Evolutionary conservation across 1,139 yeast species (phyloP).

Genomic region (Geotrichum bryndzae): DNA sequence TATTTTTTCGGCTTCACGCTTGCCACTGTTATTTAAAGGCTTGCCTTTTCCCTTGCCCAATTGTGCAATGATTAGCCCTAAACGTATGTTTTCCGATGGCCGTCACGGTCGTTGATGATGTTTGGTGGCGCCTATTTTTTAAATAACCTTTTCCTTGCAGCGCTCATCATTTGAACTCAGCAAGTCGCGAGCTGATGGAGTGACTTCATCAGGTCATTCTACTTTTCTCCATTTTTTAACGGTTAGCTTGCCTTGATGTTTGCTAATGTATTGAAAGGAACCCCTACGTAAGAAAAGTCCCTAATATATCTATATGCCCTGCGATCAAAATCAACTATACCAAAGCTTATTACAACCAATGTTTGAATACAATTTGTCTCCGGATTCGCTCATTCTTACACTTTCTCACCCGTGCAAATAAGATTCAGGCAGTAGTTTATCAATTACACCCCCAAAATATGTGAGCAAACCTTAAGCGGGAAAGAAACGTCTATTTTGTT

Average conservation of each 20-base stretch:
- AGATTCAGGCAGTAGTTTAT: too few species aligned
- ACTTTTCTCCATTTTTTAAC: background rate
- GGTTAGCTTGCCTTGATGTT: background rate
- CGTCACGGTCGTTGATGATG: too few species aligned
- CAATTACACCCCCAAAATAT: too few species aligned
- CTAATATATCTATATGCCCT: background rate
- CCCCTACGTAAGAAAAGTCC: background rate
- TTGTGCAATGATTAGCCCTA: background rate
- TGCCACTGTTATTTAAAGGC: background rate
- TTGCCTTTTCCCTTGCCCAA: too few species aligned
- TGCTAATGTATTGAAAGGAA: background rate
- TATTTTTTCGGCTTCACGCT: background rate
- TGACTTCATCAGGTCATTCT: background rate
- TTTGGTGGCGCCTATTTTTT: background rate
- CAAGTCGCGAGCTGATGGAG: background rate
- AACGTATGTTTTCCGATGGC: background rate
- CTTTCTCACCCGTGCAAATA: too few species aligned
- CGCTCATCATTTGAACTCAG: background rate
- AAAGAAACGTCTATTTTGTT: too few species aligned
- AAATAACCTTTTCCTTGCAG: background rate
- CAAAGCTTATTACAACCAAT: too few species aligned
- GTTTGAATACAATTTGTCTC: too few species aligned
- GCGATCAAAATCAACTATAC: background rate
- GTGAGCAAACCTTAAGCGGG: too few species aligned
- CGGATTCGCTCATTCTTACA: too few species aligned